Base-by-base conservation (phyloP, 805 yeast genomes). In the Lachancea dasiensis region DNA sequence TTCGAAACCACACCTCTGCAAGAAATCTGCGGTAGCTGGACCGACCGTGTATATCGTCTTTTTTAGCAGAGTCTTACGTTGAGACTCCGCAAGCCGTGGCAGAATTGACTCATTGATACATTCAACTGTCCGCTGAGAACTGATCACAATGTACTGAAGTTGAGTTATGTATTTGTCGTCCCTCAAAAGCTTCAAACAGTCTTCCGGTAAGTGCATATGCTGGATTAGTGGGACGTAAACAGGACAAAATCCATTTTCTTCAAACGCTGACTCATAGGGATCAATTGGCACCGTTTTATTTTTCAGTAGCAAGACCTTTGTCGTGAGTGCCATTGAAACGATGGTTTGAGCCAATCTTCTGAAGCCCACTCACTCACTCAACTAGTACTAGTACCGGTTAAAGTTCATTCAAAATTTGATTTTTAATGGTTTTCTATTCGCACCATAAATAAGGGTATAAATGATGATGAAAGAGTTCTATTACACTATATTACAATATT, bases 41-140 rank as follows among this genome's bases (percentile, higher is more conserved):
- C 97, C 97, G 5, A 90, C 96, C 0, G 96, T 86, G 52, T 79
- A 90, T 0, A 81, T 80, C 0, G 79, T 73, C 48, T 77, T 77
- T 3, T 46, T 38, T 5, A 74, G 54, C 1, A 79, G 62, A 0
- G 34, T 38, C 6, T 54, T 48, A 39, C 41, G 54, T 6, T 33
- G 43, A 1, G 33, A 49, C 0, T 29, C 32, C 2, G 50, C 14
- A 9, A 63, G 41, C 1, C 29, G 23, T 6, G 61, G 50, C 1
- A 60, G 34, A 5, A 80, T 60, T 10, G 73, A 56, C 26, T 65
- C 64, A 43, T 73, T 73, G 9, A 86, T 59, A 4, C 86, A 79
- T 49, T 89, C 96, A 0, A 89, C 95, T 2, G 96, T 95, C 47
- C 97, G 61, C 56, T 90, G 97, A 2, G 95, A 83, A 0, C 97